phyloP scores from a whole-genome alignment of 371 early-diverging fungal species.

The Mortierella sp. region DNA sequence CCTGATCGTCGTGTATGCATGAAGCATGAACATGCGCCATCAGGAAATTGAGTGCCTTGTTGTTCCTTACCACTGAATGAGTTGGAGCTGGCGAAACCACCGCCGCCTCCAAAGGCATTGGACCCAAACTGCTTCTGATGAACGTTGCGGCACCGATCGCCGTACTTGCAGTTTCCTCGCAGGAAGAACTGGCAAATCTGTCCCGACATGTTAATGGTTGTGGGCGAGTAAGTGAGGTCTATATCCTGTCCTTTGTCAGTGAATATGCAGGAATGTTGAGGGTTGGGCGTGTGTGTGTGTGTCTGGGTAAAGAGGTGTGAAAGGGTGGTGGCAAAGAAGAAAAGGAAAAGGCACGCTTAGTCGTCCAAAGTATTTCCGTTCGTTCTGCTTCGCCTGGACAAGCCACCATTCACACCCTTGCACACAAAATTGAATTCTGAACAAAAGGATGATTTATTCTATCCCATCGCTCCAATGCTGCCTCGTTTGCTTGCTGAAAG shows the following conservation, averaged over 20 bases:
- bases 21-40: background rate
- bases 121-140: slow-evolving; percentile 55
- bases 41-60: background rate
- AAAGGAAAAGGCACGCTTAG: too few species aligned
- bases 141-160: slow-evolving; percentile 62
- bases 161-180: slow-evolving; percentile 62
- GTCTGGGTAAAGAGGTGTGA: too few species aligned
- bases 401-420: too few species aligned
- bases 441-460: background rate
- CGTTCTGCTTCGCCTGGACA: too few species aligned
- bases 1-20: background rate
- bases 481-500: background rate
- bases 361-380: too few species aligned
- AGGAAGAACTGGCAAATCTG: slow-evolving; percentile 63
- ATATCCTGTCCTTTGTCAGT: background rate
- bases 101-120: slow-evolving; percentile 29
- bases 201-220: slow-evolving; percentile 22
- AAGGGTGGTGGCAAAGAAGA: too few species aligned
- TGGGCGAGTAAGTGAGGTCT: background rate
- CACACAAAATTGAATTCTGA: too few species aligned
- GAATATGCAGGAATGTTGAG: background rate
- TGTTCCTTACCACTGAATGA: slow-evolving; percentile 40
- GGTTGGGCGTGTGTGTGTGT: too few species aligned
- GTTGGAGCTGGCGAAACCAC: slow-evolving; percentile 33
- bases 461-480: background rate